Evolutionary conservation across 148 eudicot species (phyloP).

Genomic region (Chenopodium formosanum): DNA sequence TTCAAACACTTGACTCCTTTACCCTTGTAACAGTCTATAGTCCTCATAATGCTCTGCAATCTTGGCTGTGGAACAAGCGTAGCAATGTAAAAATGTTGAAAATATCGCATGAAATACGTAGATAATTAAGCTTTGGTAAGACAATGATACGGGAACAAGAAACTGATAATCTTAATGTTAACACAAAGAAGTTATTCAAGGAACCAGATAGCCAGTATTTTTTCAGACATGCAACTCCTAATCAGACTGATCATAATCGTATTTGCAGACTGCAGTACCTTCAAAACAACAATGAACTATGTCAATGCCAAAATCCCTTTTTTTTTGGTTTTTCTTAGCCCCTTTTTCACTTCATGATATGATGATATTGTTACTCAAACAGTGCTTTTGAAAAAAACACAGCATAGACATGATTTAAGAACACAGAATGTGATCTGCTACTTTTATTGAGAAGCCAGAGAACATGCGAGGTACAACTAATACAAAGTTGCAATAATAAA

Average conservation of each 20-base stretch:
- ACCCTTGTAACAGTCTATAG: slow-evolving; percentile 49
- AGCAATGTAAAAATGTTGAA: slow-evolving; percentile 59
- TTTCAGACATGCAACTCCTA: background rate
- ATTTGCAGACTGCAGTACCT: background rate
- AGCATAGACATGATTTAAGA: background rate
- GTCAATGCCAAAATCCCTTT: background rate
- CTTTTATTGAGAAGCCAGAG: background rate
- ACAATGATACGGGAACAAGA: slow-evolving; percentile 3
- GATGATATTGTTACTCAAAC: background rate
- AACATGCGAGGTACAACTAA: background rate
- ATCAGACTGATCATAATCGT: background rate
- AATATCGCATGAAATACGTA: slow-evolving; percentile 4
- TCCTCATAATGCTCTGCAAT: slow-evolving; percentile 77
- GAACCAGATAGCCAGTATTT: background rate
- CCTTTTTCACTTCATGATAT: background rate
- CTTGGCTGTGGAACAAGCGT: slow-evolving; percentile 82
- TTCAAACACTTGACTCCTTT: slow-evolving; percentile 87
- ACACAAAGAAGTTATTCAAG: background rate
- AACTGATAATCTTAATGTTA: background rate
- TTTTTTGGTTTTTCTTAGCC: background rate
- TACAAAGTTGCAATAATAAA: background rate
- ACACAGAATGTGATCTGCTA: background rate
- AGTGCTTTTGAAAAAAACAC: background rate
- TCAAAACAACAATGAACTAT: background rate
- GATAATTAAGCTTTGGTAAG: background rate